Conservation (phyloP, 108 stramenopile species). For the Fistulifera pelliculosa region DNA sequence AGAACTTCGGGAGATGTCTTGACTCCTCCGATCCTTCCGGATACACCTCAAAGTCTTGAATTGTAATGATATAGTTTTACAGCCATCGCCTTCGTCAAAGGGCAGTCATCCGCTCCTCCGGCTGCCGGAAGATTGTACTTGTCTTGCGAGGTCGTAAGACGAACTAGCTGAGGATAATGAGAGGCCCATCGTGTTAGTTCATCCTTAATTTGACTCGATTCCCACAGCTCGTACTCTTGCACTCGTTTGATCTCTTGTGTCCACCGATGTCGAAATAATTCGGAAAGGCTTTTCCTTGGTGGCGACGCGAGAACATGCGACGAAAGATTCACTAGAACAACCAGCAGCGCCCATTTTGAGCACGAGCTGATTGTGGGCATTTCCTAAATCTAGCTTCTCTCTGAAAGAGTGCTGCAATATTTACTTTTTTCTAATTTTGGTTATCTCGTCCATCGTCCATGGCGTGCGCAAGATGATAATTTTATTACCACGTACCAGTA, state of each 20-base stretch:
- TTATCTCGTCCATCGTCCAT: too few relatives aligned
- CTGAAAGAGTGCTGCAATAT: too few relatives aligned
- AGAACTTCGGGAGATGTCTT: constrained; percentile 83
- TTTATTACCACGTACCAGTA: too few relatives aligned
- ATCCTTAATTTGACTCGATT: constrained; percentile 19
- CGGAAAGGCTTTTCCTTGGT: constrained; percentile 10
- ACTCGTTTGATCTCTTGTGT: neutral
- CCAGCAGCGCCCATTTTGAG: too few relatives aligned
- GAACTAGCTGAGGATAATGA: constrained; percentile 51
- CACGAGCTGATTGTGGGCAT: too few relatives aligned
- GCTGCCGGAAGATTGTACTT: constrained; percentile 62
- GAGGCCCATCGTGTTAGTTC: constrained; percentile 24
- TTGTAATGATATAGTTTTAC: constrained; percentile 69
- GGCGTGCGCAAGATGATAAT: too few relatives aligned
- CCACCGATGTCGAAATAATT: constrained; percentile 4
- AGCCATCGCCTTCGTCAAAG: constrained; percentile 39
- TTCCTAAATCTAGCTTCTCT: too few relatives aligned
- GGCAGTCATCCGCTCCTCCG: constrained; percentile 43
- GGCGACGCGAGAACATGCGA: too few relatives aligned
- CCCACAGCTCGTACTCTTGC: constrained; percentile 23
- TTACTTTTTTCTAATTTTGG: too few relatives aligned
- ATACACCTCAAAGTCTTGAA: constrained; percentile 71
- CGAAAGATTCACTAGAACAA: too few relatives aligned
- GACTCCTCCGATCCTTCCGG: constrained; percentile 47
- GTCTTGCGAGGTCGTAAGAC: constrained; percentile 63